A percentile compares a stretch with the other conserved stretches of the same genome.
Evolutionary conservation across 495 filamentous ascomycete genomes (phyloP).

Genomic region (Amniculicola lignicola): DNA sequence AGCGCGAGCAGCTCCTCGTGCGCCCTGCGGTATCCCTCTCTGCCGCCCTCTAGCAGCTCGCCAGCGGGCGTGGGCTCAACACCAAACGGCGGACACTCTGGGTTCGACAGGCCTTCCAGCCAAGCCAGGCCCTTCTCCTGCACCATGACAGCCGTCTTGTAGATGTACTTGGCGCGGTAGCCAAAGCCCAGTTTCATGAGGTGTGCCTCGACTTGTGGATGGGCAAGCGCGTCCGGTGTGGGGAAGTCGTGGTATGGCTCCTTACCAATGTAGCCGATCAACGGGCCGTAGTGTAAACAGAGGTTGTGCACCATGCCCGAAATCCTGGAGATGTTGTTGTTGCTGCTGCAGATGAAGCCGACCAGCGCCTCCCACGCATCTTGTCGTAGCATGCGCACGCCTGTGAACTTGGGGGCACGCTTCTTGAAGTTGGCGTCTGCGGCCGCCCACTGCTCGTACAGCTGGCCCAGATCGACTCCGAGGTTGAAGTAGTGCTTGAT

Average conservation of each 20-base stretch:
- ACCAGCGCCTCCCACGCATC: slow-evolving; percentile 95
- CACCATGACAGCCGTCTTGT: slow-evolving; percentile 76
- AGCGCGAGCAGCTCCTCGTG: slow-evolving; percentile 76
- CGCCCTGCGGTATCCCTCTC: slow-evolving; percentile 71
- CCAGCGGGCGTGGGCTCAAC: slow-evolving; percentile 44
- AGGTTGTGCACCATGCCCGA: slow-evolving; percentile 95
- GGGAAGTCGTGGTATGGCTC: slow-evolving; percentile 87
- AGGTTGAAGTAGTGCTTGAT: slow-evolving; percentile 82
- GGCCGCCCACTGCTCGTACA: slow-evolving; percentile 85
- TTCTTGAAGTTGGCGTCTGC: slow-evolving; percentile 86
- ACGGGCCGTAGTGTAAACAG: slow-evolving; percentile 76
- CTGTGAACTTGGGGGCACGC: slow-evolving; percentile 81
- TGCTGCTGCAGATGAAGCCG: slow-evolving; percentile 96
- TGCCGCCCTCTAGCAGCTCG: slow-evolving; percentile 56
- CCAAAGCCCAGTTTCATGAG: slow-evolving; percentile 87
- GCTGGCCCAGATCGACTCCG: slow-evolving; percentile 60
- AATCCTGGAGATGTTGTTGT: slow-evolving; percentile 96
- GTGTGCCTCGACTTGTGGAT: slow-evolving; percentile 66
- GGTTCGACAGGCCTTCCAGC: slow-evolving; percentile 73
- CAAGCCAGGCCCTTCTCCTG: slow-evolving; percentile 62
- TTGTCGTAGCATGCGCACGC: slow-evolving; percentile 91
- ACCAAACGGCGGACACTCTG: slow-evolving; percentile 63
- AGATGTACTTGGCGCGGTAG: slow-evolving; percentile 88
- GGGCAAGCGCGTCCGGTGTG: slow-evolving; percentile 63
- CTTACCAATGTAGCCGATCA: slow-evolving; percentile 66